Conservation (phyloP, 176 grass and related monocot genomes). For the Cenchrus purpureus region DNA sequence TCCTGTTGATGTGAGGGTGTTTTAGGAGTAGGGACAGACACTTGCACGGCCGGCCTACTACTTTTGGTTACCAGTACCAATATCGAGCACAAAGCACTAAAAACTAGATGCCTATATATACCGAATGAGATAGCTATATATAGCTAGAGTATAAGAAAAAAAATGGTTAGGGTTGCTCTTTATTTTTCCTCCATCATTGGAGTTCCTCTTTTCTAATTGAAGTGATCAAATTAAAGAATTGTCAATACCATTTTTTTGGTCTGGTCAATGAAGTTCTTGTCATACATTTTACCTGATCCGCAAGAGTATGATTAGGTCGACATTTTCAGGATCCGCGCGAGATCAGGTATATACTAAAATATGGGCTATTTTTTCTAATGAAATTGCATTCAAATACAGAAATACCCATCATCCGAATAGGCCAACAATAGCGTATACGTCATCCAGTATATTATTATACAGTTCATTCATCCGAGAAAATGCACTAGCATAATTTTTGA, state of each 20-base stretch:
- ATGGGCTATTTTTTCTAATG: not conserved
- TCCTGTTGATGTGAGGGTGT: constrained; percentile 31
- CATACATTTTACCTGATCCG: constrained; percentile 26
- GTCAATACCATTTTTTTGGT: not conserved
- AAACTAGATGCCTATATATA: not conserved
- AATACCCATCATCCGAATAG: not conserved
- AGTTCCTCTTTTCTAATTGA: not conserved
- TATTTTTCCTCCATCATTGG: not conserved
- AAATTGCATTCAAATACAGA: not conserved
- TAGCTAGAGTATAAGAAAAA: not conserved
- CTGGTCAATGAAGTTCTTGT: constrained; percentile 4
- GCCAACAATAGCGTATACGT: not conserved
- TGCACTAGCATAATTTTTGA: not conserved
- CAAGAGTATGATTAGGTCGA: constrained; percentile 18
- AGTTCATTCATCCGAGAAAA: not conserved
- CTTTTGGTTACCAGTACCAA: constrained; percentile 23
- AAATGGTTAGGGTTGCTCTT: not conserved
- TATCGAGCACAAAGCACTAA: constrained; percentile 30
- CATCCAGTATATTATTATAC: not conserved
- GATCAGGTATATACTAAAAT: constrained; percentile 7
- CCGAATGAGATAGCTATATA: not conserved
- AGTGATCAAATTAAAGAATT: constrained; percentile 8
- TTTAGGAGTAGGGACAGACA: constrained; percentile 41
- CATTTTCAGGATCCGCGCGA: constrained; percentile 25
- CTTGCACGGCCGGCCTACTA: constrained; percentile 51